Evolutionary conservation across 2,329 filamentous ascomycete genomes (phyloP).

Genomic region (Emergomyces africanus): DNA sequence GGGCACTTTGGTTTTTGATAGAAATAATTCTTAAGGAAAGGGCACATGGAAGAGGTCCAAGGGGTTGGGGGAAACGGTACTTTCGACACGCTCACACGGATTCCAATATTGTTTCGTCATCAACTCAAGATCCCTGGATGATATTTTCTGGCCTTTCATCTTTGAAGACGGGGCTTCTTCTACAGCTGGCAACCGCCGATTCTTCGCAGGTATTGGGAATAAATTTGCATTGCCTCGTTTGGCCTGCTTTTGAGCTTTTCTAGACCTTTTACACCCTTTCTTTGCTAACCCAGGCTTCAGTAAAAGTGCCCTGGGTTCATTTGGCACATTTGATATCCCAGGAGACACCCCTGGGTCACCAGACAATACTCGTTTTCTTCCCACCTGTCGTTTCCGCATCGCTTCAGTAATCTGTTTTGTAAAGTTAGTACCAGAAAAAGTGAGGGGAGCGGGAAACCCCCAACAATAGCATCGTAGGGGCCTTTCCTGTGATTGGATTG

Average conservation of each 20-base stretch:
- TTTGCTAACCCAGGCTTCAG: background rate
- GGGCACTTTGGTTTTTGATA: background rate
- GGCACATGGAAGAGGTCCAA: background rate
- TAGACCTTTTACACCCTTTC: background rate
- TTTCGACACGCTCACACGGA: slow-evolving; percentile 11
- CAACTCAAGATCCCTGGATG: slow-evolving; percentile 8
- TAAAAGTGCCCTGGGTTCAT: background rate
- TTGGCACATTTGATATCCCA: background rate
- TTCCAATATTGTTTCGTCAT: slow-evolving; percentile 6
- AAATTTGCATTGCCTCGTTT: background rate
- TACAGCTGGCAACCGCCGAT: background rate
- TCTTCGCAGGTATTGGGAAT: background rate
- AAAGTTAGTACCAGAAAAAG: background rate
- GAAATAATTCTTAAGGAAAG: background rate
- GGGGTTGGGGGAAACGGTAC: slow-evolving; percentile 8
- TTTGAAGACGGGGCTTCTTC: background rate
- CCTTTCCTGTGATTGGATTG: background rate
- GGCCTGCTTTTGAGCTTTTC: background rate
- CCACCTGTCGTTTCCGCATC: background rate
- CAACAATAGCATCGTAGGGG: background rate
- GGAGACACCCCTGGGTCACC: background rate
- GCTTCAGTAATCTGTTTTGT: background rate
- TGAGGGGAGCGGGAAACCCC: background rate
- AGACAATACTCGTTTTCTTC: background rate
- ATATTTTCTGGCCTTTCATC: background rate